Percentiles rank a stretch among this genome's conserved stretches.
These are phyloP conservation scores for Protea cynaroides DNA, from an alignment of 164 flowering plant species.

Conservation along the genomic window DNA sequence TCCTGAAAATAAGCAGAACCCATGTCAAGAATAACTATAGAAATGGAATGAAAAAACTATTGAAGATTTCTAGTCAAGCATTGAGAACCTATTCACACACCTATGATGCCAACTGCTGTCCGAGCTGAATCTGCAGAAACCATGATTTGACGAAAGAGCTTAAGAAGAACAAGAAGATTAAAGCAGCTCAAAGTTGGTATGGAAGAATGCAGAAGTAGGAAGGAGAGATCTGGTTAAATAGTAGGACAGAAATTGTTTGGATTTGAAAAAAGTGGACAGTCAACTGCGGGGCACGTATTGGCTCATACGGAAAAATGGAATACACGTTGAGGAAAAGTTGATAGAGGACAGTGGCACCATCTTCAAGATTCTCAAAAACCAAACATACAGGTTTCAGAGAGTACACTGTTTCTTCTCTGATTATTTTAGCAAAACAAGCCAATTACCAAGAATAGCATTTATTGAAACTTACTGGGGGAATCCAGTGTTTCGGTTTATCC, in stretches of 20 bases:
- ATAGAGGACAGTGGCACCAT: conserved; percentile 17
- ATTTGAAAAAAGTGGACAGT: no score
- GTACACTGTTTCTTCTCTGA: not conserved
- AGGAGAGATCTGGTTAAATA: not conserved
- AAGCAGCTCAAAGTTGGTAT: not conserved
- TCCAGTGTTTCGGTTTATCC: conserved; percentile 7
- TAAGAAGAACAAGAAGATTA: not conserved
- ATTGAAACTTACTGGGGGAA: not conserved
- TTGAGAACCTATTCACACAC: conserved; percentile 14
- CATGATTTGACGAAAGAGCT: conserved; percentile 23
- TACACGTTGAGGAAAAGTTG: conserved; percentile 13
- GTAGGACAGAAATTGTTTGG: conserved; percentile 4
- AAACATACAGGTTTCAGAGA: not conserved
- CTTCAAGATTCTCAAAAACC: conserved; percentile 23
- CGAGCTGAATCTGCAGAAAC: conserved; percentile 36
- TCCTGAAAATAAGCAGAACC: conserved; percentile 40
- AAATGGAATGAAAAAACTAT: not conserved
- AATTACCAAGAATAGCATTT: conserved; percentile 9
- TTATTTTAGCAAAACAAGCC: conserved; percentile 3
- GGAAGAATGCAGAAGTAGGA: not conserved
- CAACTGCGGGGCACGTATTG: not conserved
- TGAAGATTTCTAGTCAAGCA: no score
- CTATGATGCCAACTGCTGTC: conserved; percentile 47
- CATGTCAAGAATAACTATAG: not conserved
- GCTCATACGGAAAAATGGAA: conserved; percentile 8